phyloP scores from a whole-genome alignment of 108 stramenopile genomes.

The Discostella pseudostelligera region DNA sequence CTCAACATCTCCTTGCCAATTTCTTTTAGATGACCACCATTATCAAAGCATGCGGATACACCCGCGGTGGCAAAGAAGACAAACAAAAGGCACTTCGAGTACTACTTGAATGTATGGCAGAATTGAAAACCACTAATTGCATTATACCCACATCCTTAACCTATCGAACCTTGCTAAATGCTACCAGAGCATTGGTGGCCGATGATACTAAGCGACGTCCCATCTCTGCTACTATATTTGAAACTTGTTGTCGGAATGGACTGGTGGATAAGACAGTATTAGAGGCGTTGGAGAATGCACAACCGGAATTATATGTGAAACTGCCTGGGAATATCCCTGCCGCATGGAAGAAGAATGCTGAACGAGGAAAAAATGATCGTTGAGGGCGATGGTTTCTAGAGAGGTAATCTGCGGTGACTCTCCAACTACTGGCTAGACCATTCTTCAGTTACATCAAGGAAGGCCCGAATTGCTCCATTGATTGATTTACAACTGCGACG shows the following conservation, averaged over 20 bases:
- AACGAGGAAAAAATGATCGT: background rate
- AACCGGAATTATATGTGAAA: conserved; percentile 35
- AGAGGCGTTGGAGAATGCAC: conserved; percentile 24
- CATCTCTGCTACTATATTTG: conserved; percentile 35
- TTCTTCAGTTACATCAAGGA: no score
- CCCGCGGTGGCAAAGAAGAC: conserved; percentile 6
- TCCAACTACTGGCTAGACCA: no score
- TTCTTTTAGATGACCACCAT: conserved; percentile 34
- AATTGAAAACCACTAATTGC: conserved; percentile 24
- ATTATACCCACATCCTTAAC: conserved; percentile 17
- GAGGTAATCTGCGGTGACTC: background rate
- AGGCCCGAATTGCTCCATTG: no score
- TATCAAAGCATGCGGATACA: conserved; percentile 33
- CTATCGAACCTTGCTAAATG: conserved; percentile 23
- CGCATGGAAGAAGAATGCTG: conserved; percentile 36
- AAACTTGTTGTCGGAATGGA: conserved; percentile 34
- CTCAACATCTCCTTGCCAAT: background rate
- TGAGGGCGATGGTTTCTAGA: background rate
- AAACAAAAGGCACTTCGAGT: conserved; percentile 31
- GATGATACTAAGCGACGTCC: conserved; percentile 27
- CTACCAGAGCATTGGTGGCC: conserved; percentile 15
- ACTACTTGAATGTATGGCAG: conserved; percentile 31
- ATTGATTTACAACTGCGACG: no score
- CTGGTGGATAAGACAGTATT: conserved; percentile 33
- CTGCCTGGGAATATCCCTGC: conserved; percentile 35